Base-by-base conservation (phyloP, 2,329 filamentous ascomycete species). In the Graphilbum fragrans region DNA sequence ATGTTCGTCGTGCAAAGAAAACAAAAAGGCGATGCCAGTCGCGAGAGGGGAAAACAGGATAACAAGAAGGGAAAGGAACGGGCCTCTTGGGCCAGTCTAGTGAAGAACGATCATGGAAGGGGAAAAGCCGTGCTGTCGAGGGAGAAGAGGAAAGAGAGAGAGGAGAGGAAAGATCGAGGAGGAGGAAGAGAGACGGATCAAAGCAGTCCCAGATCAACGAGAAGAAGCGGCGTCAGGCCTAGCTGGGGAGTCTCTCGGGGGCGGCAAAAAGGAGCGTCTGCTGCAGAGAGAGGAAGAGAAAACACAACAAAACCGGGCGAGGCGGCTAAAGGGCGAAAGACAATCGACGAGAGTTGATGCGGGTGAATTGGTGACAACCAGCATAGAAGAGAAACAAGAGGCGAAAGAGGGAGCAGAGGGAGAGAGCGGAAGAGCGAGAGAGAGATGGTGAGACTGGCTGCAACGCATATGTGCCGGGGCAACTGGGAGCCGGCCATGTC, bases 21-120 rank as follows among this genome's bases (percentile, higher is more conserved):
- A 16, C 14, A 32, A 35, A 8, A 34, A 42, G 53, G 65, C 66
- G 65, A 69, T 56, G 58, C 63, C 64, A 66, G 65, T 63, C 61
- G 62, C 63, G 47, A 40, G 47, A 32, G 6, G 29, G 10, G 29
- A 32, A 32, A 32, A 34, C n/a, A 19, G 14, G 19, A 34, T 5
- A 18, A 34, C 6, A 18, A 47, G 53, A 49, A 52, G 47, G 52
- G 53, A 43, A 48, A 19, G 37, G 14, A 45, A 57, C 52, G 44
- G 60, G 62, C 61, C 61, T 51, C 56, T 53, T 47, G 52, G 62
- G 62, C 63, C 63, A 53, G 54, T 57, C 49, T 58, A 56, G 58
- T 53, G 47, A 53, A 50, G 50, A 54, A 38, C 42, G 55, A 56
- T 34, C 32, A 34, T 34, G 31, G n/a, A 32, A 32, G 31, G 10